A percentile compares a stretch with the other conserved stretches of the same genome.
phyloP scores from a whole-genome alignment of 2,329 filamentous ascomycete species.

The Coniochaeta prunicola region DNA sequence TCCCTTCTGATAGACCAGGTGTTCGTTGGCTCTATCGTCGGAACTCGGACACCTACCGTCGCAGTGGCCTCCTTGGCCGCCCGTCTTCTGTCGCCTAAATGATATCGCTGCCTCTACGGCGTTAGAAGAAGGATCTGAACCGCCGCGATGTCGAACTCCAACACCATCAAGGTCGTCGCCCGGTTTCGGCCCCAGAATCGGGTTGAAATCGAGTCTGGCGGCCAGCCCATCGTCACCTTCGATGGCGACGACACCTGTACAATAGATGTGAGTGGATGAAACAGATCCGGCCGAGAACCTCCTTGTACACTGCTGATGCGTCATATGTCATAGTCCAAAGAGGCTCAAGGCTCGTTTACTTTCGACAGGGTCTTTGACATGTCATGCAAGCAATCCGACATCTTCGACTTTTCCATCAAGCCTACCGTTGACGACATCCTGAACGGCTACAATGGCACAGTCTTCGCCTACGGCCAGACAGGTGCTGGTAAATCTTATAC shows the following conservation, averaged over 20 bases:
- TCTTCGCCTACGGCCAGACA: conserved; percentile 97
- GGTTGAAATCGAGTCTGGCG: conserved; percentile 81
- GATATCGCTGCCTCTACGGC: background rate
- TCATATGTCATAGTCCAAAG: conserved; percentile 56
- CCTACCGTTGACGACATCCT: conserved; percentile 96
- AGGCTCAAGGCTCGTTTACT: conserved; percentile 80
- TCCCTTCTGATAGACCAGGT: background rate
- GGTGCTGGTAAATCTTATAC: conserved; percentile 98
- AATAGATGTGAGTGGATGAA: conserved; percentile 59
- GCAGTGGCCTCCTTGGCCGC: background rate
- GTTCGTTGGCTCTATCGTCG: conserved; percentile 1
- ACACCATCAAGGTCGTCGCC: conserved; percentile 84
- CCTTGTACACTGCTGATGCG: conserved; percentile 16
- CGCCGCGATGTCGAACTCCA: conserved; percentile 48
- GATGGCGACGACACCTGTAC: conserved; percentile 82
- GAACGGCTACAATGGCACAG: conserved; percentile 98
- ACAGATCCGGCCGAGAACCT: conserved; percentile 2
- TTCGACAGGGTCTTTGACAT: conserved; percentile 98
- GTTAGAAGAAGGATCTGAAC: conserved; percentile 1
- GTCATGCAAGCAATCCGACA: conserved; percentile 80
- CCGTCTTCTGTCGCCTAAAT: background rate
- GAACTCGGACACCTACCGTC: background rate
- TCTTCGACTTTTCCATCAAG: conserved; percentile 97
- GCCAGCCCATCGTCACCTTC: conserved; percentile 86
- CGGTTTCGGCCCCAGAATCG: conserved; percentile 97